Evolutionary conservation across 768 basidiomycete species (phyloP).

Genomic region (Kwoniella heveanensis): DNA sequence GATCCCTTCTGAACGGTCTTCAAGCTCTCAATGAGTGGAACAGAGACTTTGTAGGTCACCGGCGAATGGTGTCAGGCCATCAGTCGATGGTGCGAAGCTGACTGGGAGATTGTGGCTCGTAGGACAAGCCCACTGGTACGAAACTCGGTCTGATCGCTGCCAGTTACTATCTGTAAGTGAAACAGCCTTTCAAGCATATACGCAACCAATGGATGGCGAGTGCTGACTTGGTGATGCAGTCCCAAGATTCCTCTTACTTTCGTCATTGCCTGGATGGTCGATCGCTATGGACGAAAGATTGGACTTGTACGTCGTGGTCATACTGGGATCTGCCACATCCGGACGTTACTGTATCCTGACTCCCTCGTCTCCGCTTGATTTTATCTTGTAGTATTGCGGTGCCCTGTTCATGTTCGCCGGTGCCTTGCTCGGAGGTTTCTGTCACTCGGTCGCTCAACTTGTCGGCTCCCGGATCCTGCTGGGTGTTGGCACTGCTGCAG

Average conservation of each 20-base stretch:
- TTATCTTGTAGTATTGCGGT: conserved; percentile 22
- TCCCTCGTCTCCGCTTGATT: no score
- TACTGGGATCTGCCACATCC: neutral
- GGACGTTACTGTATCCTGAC: no score
- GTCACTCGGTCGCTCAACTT: conserved; percentile 20
- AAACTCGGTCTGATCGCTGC: conserved; percentile 38
- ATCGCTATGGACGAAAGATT: conserved; percentile 31
- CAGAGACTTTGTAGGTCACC: conserved; percentile 13
- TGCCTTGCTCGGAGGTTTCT: conserved; percentile 26
- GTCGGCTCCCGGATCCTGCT: conserved; percentile 35
- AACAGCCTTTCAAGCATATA: neutral
- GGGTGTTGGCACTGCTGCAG: conserved; percentile 63
- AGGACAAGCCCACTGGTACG: conserved; percentile 27
- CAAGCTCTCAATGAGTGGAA: conserved; percentile 37
- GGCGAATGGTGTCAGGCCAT: no score
- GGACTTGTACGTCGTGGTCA: conserved; percentile 16
- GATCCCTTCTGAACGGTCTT: conserved; percentile 42
- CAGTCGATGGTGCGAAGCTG: no score
- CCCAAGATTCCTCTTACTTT: conserved; percentile 33
- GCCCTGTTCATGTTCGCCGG: conserved; percentile 34
- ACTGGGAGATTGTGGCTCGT: neutral
- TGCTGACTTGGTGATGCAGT: conserved; percentile 5
- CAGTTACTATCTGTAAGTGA: conserved; percentile 30
- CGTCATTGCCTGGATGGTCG: conserved; percentile 30
- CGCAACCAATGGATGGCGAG: no score